Evolutionary conservation across 108 stramenopile species (phyloP), one percentile per base, ranked within the genome.

Genomic region (Cyclotella baltica): DNA sequence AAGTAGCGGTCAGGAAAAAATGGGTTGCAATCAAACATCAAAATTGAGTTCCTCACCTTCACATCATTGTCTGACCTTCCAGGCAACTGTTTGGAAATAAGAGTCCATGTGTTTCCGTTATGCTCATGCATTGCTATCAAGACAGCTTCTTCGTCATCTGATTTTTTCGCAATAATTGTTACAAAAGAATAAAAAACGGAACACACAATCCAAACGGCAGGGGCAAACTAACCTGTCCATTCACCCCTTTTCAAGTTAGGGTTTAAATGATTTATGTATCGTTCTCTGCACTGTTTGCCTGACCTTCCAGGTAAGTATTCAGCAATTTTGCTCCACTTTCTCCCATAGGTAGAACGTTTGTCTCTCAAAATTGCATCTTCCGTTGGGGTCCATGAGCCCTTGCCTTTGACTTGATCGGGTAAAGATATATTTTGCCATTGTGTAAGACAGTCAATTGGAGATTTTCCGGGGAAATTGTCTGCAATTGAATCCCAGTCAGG

Each of bases 241-340:
- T 62, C 76, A 28, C 96, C 95, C 81, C 96, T 96, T 58, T 97
- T 96, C 52, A 98, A 70, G 30, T 83, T 73, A 20, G 98, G 98
- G 80, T 98, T 94, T 30, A 99, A 83, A 80, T 98, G 97, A 78
- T 99, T 98, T 35, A 95, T 94, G 85, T 94, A 99, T 5, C 98
- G 94, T 83, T 99, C 99, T 36, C 99, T 90, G 75, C 98, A 99
- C 73, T 99, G 98, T 88, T 99, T 99, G 19, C 99, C 99, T 66
- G 98, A 95, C 37, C 99, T 75, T 0, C 98, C 99, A n/a, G 98
- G 98, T 1, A 98, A 81, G 28, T 85, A 84, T 30, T 83, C 78
- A 19, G 99, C 98, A 77, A 99, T 97, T 72, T 90, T 89, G 55
- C 92, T 88, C 98, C 98, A 99, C 72, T 97, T 96, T 43, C 88